A percentile compares a stretch with the other conserved stretches of the same genome.
phyloP scores from a whole-genome alignment of 306 rosid genomes.

The Boehmeria nivea region DNA sequence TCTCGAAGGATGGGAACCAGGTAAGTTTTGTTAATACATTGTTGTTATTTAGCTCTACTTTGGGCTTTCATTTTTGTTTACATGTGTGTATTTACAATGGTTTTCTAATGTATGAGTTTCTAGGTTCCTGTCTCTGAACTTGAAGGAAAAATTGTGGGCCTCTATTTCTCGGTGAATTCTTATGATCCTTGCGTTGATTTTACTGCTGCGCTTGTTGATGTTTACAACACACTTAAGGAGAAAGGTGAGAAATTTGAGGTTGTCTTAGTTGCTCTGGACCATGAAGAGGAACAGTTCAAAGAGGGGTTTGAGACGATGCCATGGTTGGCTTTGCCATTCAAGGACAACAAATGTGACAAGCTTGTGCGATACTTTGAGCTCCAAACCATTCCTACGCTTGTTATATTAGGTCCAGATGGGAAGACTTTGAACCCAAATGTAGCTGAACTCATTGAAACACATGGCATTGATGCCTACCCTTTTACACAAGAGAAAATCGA shows the following conservation, averaged over 20 bases:
- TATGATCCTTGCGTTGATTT: conserved; percentile 25
- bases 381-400: conserved; percentile 26
- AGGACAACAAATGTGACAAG: conserved; percentile 30
- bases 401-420: conserved; percentile 45
- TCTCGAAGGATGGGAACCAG: conserved; percentile 33
- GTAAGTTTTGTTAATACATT: conserved; percentile 15
- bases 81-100: not conserved
- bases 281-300: conserved; percentile 30
- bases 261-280: conserved; percentile 38
- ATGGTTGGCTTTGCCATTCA: conserved; percentile 46
- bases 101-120: not conserved
- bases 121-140: conserved; percentile 46
- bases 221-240: conserved; percentile 32
- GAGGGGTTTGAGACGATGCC: conserved; percentile 27
- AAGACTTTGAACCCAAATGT: conserved; percentile 37
- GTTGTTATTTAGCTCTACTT: not conserved
- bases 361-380: conserved; percentile 41
- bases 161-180: conserved; percentile 28
- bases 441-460: conserved; percentile 33
- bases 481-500: conserved; percentile 37
- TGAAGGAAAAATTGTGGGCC: conserved; percentile 44
- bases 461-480: conserved; percentile 41
- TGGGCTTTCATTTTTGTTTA: not conserved
- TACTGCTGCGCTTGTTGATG: conserved; percentile 29
- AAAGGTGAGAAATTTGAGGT: conserved; percentile 50